Percentiles rank a stretch among this genome's conserved stretches.
Conservation (phyloP, 805 yeast genomes). For the Candida alai region DNA sequence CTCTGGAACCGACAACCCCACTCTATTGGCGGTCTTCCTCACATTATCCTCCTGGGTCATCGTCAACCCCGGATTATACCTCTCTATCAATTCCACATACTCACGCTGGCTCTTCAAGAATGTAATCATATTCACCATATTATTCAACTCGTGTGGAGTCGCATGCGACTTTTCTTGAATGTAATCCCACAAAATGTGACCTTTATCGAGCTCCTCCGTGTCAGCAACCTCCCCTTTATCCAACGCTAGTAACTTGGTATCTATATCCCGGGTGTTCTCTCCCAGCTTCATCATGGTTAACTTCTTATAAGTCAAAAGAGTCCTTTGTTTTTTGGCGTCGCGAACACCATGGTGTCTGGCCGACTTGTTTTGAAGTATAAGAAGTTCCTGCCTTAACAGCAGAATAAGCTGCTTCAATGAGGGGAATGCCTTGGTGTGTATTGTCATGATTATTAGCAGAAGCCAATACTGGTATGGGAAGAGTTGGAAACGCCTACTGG, state of each 20-base stretch:
- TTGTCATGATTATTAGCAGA: slow-evolving; percentile 10
- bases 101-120: slow-evolving; percentile 71
- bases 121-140: slow-evolving; percentile 55
- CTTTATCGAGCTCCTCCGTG: slow-evolving; percentile 1
- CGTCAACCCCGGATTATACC: slow-evolving; percentile 82
- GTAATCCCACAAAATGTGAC: background rate
- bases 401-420: slow-evolving; percentile 15
- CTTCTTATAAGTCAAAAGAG: slow-evolving; percentile 47
- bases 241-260: slow-evolving; percentile 17
- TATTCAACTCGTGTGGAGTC: slow-evolving; percentile 20
- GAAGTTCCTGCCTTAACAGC: slow-evolving; percentile 37
- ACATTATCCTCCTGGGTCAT: slow-evolving; percentile 78
- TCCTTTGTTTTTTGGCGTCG: slow-evolving; percentile 40
- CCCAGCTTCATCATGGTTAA: slow-evolving; percentile 39
- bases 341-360: slow-evolving; percentile 36
- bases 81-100: slow-evolving; percentile 72
- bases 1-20: slow-evolving; percentile 63
- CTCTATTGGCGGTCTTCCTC: slow-evolving; percentile 75
- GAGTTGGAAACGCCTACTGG: no score
- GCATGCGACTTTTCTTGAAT: slow-evolving; percentile 6
- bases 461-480: no score
- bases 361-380: slow-evolving; percentile 31
- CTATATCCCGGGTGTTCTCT: slow-evolving; percentile 26
- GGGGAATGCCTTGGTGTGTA: slow-evolving; percentile 5
- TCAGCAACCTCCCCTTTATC: background rate